Evolutionary conservation across 768 basidiomycete species (phyloP).

Genomic region (Paxillus involutus): DNA sequence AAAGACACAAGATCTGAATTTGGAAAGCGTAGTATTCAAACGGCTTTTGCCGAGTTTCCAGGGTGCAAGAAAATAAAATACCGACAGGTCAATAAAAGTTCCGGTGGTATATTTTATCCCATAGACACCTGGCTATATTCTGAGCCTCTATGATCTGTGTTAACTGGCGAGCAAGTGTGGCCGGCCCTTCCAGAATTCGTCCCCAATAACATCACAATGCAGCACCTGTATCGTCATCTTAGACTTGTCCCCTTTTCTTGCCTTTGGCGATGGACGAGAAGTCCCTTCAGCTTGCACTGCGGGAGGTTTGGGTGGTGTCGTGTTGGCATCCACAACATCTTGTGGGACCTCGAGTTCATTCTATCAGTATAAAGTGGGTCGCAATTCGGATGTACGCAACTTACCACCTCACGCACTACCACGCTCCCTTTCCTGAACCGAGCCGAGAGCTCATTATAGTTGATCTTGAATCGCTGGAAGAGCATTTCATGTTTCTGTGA

Average conservation of each 20-base stretch:
- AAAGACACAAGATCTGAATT: not conserved
- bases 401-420: slow-evolving; percentile 65
- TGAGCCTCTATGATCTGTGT: slow-evolving; percentile 1
- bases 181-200: slow-evolving; percentile 74
- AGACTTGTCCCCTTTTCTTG: slow-evolving; percentile 35
- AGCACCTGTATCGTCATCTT: slow-evolving; percentile 53
- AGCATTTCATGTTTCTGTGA: slow-evolving; percentile 91
- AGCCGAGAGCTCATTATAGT: slow-evolving; percentile 77
- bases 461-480: slow-evolving; percentile 77
- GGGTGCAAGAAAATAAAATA: not conserved
- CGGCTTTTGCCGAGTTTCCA: slow-evolving; percentile 6
- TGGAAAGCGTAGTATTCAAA: not conserved
- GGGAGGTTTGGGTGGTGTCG: not conserved
- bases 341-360: slow-evolving; percentile 3
- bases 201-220: slow-evolving; percentile 84
- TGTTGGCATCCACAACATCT: not conserved
- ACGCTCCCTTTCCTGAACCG: slow-evolving; percentile 86
- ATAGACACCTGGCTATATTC: not conserved
- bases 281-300: not conserved
- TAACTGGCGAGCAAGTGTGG: slow-evolving; percentile 50
- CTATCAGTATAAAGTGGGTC: not conserved
- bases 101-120: not conserved
- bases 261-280: slow-evolving; percentile 17
- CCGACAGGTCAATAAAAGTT: not conserved
- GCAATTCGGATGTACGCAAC: not conserved